Conservation (phyloP, 768 basidiomycete species). For the Lentinula sp. region DNA sequence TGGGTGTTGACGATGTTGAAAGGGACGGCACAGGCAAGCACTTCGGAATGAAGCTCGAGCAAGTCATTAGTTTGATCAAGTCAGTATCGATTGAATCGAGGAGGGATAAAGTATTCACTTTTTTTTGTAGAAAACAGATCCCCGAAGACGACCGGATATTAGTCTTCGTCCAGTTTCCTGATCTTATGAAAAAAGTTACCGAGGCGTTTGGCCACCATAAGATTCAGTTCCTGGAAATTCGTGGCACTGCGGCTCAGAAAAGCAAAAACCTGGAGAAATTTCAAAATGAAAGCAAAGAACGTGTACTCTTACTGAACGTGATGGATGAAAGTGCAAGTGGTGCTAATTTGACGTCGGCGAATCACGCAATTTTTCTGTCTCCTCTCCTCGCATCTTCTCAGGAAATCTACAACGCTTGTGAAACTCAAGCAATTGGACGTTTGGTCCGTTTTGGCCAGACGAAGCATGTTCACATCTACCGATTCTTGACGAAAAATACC, state of each 20-base stretch:
- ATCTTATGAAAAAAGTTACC: conserved; percentile 86
- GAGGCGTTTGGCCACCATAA: conserved; percentile 71
- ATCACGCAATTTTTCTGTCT: conserved; percentile 92
- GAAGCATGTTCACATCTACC: conserved; percentile 75
- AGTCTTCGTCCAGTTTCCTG: conserved; percentile 94
- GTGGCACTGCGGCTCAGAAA: conserved; percentile 68
- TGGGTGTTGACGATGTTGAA: conserved; percentile 74
- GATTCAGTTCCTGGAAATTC: conserved; percentile 76
- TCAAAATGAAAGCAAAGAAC: conserved; percentile 73
- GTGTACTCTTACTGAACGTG: conserved; percentile 83
- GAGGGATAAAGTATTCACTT: background rate
- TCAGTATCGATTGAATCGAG: conserved; percentile 22
- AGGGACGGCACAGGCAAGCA: conserved; percentile 71
- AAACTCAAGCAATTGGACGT: conserved; percentile 81
- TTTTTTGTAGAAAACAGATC: conserved; percentile 47
- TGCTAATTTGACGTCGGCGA: conserved; percentile 88
- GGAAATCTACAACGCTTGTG: conserved; percentile 80
- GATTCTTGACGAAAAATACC: conserved; percentile 80
- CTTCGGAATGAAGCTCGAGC: conserved; percentile 79
- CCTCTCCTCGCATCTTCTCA: conserved; percentile 79
- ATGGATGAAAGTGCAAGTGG: conserved; percentile 96
- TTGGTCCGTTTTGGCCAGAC: conserved; percentile 79
- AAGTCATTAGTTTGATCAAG: conserved; percentile 72
- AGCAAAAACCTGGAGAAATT: conserved; percentile 82
- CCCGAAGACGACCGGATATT: conserved; percentile 78